These are phyloP conservation scores for Colletotrichum agaves DNA, from an alignment of 2,329 filamentous ascomycete species.

Conservation along the genomic window DNA sequence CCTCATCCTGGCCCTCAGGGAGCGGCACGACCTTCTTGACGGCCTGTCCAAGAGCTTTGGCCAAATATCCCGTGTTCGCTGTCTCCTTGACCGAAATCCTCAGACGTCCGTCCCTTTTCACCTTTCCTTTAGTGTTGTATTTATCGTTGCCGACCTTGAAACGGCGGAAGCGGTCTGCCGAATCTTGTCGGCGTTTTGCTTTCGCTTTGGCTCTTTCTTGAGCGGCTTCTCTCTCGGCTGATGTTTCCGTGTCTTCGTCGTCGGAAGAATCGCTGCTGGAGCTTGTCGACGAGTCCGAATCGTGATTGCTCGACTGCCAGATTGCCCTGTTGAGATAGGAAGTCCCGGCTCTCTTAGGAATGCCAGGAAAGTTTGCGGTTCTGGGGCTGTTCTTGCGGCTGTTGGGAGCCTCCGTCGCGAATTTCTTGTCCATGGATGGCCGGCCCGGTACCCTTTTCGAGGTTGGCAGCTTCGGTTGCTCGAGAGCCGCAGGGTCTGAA, in stretches of 20 bases:
- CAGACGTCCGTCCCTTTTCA: conserved; percentile 76
- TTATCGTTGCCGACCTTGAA: conserved; percentile 73
- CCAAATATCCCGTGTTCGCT: conserved; percentile 75
- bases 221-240: conserved; percentile 17
- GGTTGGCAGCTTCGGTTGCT: not conserved
- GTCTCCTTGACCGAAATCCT: conserved; percentile 79
- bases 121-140: conserved; percentile 71
- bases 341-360: conserved; percentile 42
- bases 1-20: conserved; percentile 46
- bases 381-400: conserved; percentile 22
- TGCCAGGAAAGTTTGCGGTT: conserved; percentile 35
- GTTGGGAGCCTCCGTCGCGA: conserved; percentile 39
- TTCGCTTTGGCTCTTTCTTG: conserved; percentile 21
- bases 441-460: conserved; percentile 7
- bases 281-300: conserved; percentile 40
- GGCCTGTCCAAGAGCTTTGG: conserved; percentile 76
- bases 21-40: conserved; percentile 61
- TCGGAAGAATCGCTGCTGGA: conserved; percentile 43
- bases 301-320: conserved; percentile 37
- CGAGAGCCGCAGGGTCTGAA: conserved; percentile 32
- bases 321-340: conserved; percentile 45
- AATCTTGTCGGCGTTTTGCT: conserved; percentile 24
- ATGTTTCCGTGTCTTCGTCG: conserved; percentile 34
- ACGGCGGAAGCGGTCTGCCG: conserved; percentile 55
- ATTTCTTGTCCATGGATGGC: conserved; percentile 39